These are phyloP conservation scores for Malania oleifera DNA, from an alignment of 164 flowering plant species.

Conservation along the genomic window DNA sequence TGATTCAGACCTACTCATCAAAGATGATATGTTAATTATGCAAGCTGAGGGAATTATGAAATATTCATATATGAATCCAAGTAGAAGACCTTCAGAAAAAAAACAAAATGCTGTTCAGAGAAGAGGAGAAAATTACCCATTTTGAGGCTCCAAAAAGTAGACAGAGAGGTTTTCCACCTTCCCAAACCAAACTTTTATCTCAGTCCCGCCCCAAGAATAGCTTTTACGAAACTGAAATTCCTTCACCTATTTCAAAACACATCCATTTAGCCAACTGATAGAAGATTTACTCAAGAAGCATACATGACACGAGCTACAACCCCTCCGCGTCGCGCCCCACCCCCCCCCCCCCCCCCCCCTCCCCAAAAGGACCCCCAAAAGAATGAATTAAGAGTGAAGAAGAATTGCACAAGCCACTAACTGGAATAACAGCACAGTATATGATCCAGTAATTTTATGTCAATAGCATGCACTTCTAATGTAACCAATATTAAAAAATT, in stretches of 20 bases:
- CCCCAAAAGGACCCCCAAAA: too few species aligned
- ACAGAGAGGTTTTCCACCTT: conserved; percentile 91
- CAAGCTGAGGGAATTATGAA: background rate
- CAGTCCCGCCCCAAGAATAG: conserved; percentile 80
- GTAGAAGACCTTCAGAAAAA: background rate
- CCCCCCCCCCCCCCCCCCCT: too few species aligned
- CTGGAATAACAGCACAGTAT: too few species aligned
- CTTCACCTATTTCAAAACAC: conserved; percentile 49
- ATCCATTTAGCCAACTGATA: background rate
- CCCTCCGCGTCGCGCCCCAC: too few species aligned
- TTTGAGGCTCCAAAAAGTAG: conserved; percentile 92
- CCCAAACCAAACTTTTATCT: conserved; percentile 92
- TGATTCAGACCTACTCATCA: too few species aligned
- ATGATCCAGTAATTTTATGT: too few species aligned
- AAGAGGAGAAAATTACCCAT: conserved; percentile 57
- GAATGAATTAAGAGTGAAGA: too few species aligned
- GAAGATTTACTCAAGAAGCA: background rate
- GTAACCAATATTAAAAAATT: too few species aligned
- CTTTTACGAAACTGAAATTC: conserved; percentile 56
- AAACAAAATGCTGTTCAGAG: background rate
- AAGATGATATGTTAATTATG: too few species aligned
- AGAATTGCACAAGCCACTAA: too few species aligned
- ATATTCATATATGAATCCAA: background rate
- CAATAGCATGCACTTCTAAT: too few species aligned
- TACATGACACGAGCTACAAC: too few species aligned